These are phyloP conservation scores for Cyclanthera cordifolia DNA, from an alignment of 306 rosid genomes.

Conservation along the genomic window DNA sequence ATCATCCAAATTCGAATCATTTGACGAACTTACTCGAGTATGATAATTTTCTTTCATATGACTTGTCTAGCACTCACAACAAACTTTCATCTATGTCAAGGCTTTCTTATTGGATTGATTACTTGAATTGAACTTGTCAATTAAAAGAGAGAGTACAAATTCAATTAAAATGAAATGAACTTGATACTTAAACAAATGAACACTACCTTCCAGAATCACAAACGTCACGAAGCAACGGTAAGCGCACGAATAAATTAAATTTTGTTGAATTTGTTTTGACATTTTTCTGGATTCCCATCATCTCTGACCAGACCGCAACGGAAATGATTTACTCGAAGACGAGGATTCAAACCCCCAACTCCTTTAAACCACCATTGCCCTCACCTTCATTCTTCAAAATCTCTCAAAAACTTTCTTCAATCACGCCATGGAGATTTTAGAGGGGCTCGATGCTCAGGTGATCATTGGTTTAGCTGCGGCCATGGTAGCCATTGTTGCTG, in stretches of 20 bases:
- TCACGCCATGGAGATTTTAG: constrained; percentile 42
- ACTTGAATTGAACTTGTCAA: too few relatives aligned
- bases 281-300: background rate
- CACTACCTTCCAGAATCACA: background rate
- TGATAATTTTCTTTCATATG: too few relatives aligned
- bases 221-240: background rate
- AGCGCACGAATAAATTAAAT: background rate
- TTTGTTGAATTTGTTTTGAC: background rate
- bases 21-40: too few relatives aligned
- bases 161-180: too few relatives aligned
- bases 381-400: too few relatives aligned
- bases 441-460: constrained; percentile 40
- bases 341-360: background rate
- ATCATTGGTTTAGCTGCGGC: constrained; percentile 45
- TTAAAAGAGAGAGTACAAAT: too few relatives aligned
- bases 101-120: too few relatives aligned
- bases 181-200: too few relatives aligned
- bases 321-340: background rate
- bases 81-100: too few relatives aligned
- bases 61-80: too few relatives aligned
- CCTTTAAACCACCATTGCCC: background rate
- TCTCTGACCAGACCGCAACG: background rate
- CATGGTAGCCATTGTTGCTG: constrained; percentile 43
- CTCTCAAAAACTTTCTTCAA: background rate
- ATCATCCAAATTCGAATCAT: too few relatives aligned